phyloP scores from a whole-genome alignment of 78 protist genomes.

The Capsaspora owczarzaki region DNA sequence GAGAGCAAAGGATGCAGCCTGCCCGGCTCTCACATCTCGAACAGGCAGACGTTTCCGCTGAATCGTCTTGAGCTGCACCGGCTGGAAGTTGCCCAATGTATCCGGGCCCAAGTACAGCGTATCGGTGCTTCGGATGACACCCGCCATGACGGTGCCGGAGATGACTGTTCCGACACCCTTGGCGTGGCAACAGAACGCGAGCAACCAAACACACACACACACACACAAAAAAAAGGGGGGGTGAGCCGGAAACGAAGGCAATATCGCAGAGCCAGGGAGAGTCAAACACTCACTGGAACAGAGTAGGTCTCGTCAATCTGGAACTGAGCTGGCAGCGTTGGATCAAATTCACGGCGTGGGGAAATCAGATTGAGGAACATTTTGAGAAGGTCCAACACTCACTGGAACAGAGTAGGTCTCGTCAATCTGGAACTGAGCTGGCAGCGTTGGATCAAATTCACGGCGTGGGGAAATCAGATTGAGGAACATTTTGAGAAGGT shows the following conservation, averaged over 20 bases:
- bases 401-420: slow-evolving; percentile 53
- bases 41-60: slow-evolving; percentile 19
- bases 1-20: slow-evolving; percentile 68
- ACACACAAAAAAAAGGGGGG: no score
- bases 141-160: slow-evolving; percentile 68
- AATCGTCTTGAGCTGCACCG: slow-evolving; percentile 54
- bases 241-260: no score
- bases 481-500: background rate
- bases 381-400: background rate
- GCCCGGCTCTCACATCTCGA: slow-evolving; percentile 64
- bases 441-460: slow-evolving; percentile 24
- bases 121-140: slow-evolving; percentile 42
- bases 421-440: slow-evolving; percentile 54
- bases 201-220: no score
- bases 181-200: slow-evolving; percentile 4
- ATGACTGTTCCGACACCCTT: slow-evolving; percentile 84
- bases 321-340: slow-evolving; percentile 60
- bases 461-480: slow-evolving; percentile 29
- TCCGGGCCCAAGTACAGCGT: slow-evolving; percentile 80
- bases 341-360: no score
- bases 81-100: slow-evolving; percentile 51
- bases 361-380: background rate
- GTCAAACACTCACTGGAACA: slow-evolving; percentile 43
- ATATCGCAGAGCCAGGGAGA: no score
- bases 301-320: slow-evolving; percentile 49